Evolutionary conservation across 208 protist genomes (phyloP).

Genomic region (Trypanosomatidae sp.): DNA sequence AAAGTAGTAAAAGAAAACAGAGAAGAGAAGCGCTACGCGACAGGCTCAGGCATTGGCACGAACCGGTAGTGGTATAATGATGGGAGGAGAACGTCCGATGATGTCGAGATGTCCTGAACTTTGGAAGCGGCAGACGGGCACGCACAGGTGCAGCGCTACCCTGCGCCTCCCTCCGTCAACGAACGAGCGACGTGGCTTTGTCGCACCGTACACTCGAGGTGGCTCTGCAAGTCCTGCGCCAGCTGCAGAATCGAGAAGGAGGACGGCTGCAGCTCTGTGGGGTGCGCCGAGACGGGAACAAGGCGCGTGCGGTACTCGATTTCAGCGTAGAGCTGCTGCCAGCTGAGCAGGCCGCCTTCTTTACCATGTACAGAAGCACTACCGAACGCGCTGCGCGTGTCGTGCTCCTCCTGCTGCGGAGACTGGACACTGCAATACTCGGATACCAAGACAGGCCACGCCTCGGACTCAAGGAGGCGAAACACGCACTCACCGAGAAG

Average conservation of each 20-base stretch:
- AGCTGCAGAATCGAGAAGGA: conserved; percentile 38
- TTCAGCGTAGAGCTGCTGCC: conserved; percentile 6
- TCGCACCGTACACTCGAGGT: conserved; percentile 17
- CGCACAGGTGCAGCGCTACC: not conserved
- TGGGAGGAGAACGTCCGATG: not conserved
- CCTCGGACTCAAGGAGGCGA: conserved; percentile 33
- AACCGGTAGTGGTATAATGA: not conserved
- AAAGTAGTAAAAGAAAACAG: not conserved
- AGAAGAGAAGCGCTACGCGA: not conserved
- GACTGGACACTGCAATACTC: not conserved
- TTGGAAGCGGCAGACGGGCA: not conserved
- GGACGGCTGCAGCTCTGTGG: not conserved
- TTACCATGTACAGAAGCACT: not conserved
- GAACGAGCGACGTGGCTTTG: not conserved
- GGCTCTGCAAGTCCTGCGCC: conserved; percentile 24
- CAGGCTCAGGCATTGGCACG: not conserved
- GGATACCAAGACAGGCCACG: conserved; percentile 19
- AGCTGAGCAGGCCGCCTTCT: not conserved
- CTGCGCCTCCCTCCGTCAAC: not conserved
- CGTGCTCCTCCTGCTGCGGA: not conserved
- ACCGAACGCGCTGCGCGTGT: not conserved
- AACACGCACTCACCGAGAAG: conserved; percentile 62
- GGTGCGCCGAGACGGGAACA: not conserved
- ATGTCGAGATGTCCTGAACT: not conserved
- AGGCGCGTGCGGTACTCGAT: conserved; percentile 15